Base-by-base conservation (phyloP, 495 filamentous ascomycete genomes). In the Tuber melanosporum region DNA sequence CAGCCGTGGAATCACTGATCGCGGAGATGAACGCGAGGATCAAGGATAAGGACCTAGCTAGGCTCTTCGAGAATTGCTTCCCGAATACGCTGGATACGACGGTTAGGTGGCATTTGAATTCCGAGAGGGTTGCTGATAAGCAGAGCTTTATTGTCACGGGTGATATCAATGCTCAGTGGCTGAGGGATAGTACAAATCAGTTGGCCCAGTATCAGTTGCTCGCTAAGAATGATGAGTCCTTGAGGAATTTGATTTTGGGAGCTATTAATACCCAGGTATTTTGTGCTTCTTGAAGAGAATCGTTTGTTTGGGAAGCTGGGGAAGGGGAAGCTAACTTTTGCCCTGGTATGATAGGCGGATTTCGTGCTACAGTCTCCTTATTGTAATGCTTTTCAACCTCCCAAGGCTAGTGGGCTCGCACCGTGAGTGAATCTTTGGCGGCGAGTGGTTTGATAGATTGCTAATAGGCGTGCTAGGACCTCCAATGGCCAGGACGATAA, bases 101-200 rank as follows among this genome's bases (percentile, higher is more conserved):
- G 0, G 90, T 98, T 76, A 88, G 86, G 78, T 89, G 89, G 82
- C 88, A 89, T 76, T 85, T 87, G 39, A 74, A 82, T 12, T 70
- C 77, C 14, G 77, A 77, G 49, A 79, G 77, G 6, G 84, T 82
- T 22, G 84, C 84, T 32, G 84, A 86, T 47, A 84, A 84, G 45
- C 95, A 98, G 84, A 94, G 91, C 49, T 99, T 99, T 84, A 92
- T 99, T 77, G 96, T 99, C 71, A 99, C 95, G 0, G 95, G 95
- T n/a, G 95, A 99, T 82, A 99, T 99, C 83, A 92, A 98, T 81
- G 95, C 95, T 9, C 95, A 98, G 85, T 99, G 95, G 95, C 86
- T 99, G 69, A 91, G 95, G 72, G 95, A 99, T 85, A 97, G 94
- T 66, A 98, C 96, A 15, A 98, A 98, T 85, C 95, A 99, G 83